These are phyloP conservation scores for Exsudoporus frostii DNA, from an alignment of 768 basidiomycete species.

Conservation along the genomic window DNA sequence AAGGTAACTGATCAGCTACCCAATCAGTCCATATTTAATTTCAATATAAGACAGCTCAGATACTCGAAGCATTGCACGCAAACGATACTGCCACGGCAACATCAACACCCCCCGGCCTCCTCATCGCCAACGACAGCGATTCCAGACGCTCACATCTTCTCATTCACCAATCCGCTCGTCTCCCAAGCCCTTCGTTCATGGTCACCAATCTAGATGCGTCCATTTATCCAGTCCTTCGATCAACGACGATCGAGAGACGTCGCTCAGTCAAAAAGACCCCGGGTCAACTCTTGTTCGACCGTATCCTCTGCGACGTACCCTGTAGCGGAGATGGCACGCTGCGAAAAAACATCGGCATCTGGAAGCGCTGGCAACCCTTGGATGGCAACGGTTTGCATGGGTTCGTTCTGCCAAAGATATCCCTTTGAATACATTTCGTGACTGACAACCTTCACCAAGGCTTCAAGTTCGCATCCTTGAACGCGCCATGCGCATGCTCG, in stretches of 20 bases:
- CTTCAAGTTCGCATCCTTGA: constrained; percentile 90
- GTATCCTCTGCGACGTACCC: constrained; percentile 95
- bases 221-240: constrained; percentile 66
- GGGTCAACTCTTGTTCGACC: constrained; percentile 74
- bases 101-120: constrained; percentile 75
- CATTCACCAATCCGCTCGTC: constrained; percentile 93
- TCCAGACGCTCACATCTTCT: constrained; percentile 92
- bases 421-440: not conserved
- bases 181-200: constrained; percentile 88
- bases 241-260: constrained; percentile 20
- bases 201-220: constrained; percentile 97
- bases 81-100: constrained; percentile 61
- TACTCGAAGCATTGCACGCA: constrained; percentile 92
- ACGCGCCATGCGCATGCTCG: constrained; percentile 88
- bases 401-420: constrained; percentile 41
- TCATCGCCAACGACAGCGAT: constrained; percentile 95
- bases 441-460: constrained; percentile 39
- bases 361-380: constrained; percentile 86
- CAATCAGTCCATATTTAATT: not conserved
- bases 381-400: constrained; percentile 90
- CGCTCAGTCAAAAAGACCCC: constrained; percentile 37
- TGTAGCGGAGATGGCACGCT: constrained; percentile 97
- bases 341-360: constrained; percentile 92
- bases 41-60: constrained; percentile 74
- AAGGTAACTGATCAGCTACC: constrained; percentile 50